phyloP scores from a whole-genome alignment of 495 filamentous ascomycete species.

The Penicillium goetzii region DNA sequence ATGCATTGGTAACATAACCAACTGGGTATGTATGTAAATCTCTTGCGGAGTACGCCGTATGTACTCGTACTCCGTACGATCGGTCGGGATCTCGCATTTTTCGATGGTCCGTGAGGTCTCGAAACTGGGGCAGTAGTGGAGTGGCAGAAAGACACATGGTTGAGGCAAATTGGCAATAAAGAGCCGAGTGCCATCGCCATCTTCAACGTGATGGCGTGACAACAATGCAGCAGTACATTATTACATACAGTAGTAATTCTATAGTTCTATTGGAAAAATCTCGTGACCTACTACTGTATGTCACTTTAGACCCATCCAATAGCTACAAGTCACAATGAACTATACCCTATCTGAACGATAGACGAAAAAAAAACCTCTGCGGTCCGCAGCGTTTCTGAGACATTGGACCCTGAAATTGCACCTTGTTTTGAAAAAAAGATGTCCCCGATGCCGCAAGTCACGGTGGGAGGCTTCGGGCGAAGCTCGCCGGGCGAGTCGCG shows the following conservation, averaged over 20 bases:
- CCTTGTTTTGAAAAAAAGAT: neutral
- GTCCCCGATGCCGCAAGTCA: neutral
- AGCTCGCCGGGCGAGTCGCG: neutral
- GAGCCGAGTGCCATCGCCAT: neutral
- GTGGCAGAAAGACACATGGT: neutral
- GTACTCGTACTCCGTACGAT: no score
- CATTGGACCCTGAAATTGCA: neutral
- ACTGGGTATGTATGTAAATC: neutral
- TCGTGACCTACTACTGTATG: conserved; percentile 2
- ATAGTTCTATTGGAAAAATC: neutral
- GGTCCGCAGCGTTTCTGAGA: neutral
- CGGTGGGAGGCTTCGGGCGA: neutral
- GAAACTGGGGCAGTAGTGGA: neutral
- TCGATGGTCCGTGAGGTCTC: neutral
- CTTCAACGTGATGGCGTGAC: neutral
- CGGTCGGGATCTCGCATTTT: conserved; percentile 2
- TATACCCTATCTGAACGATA: neutral
- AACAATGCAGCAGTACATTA: neutral
- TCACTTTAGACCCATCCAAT: neutral
- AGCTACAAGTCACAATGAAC: neutral
- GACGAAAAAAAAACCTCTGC: neutral
- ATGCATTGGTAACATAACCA: neutral
- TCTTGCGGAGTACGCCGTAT: neutral
- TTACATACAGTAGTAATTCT: neutral
- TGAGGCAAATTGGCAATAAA: neutral